Base-by-base conservation (phyloP, 2,329 filamentous ascomycete genomes). In the Penicillium decumbens region DNA sequence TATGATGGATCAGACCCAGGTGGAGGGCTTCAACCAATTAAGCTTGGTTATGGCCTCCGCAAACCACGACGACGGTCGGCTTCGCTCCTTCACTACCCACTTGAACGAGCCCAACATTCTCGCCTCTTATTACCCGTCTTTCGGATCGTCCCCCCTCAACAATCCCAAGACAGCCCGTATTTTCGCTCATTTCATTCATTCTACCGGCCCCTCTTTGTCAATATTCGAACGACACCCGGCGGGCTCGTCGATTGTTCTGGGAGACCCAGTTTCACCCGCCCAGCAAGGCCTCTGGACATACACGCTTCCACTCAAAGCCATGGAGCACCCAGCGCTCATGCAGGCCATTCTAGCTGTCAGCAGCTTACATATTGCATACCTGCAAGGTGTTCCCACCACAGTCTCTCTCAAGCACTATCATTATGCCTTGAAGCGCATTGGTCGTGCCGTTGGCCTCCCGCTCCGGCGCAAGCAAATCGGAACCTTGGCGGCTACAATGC, bases 371-470 rank as follows among this genome's bases (percentile, higher is more conserved):
- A 91, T 96, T 61, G 87, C 92, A 25, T 88, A 87, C 59, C 76
- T 95, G 4, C 87, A 95, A 64, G 77, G 80, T 25, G 81, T 82
- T 1, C 86, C 88, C 0, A 80, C 84, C 0, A 91, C 87, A 0
- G 85, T 89, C 7, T 92, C 91, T 0, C 81, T 93, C 63, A 91
- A 93, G 63, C 93, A 98, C 67, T 97, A 97, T 57, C 89, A 93
- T 49, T 84, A 91, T 58, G 85, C 91, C 8, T 75, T 96, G 41
- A 84, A 90, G 54, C 77, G 88, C 35, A 80, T 96, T 13, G 85
- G 88, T 6, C 84, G 82, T 58, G 87, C 87, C 41, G 85, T 97
- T 25, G 81, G 82, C 41, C 80, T 87, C 24, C 76, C 83, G 0
- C 78, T 77, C 40, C 83, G 84, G 60, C 82, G 90, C 45, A 83